Percentiles rank a stretch among this genome's conserved stretches.
Evolutionary conservation across 805 yeast genomes (phyloP).

Genomic region (Myxozyma lipomycoides): DNA sequence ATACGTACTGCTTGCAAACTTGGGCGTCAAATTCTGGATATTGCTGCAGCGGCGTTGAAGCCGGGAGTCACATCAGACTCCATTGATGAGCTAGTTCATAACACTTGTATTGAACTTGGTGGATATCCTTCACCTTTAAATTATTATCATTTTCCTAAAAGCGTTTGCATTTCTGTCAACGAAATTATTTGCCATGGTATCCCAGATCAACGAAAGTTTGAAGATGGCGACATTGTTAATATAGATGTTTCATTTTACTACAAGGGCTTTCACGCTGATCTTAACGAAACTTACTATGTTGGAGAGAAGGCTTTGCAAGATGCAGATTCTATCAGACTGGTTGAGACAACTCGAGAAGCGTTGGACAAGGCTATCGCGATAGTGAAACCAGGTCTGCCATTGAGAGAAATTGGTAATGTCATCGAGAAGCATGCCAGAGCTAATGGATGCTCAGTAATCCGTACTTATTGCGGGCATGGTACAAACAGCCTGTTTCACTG

Average conservation of each 20-base stretch:
- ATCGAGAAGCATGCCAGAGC: constrained; percentile 82
- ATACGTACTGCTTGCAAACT: constrained; percentile 70
- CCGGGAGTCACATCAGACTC: constrained; percentile 95
- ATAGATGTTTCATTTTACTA: constrained; percentile 81
- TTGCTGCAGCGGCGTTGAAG: constrained; percentile 73
- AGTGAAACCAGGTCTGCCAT: constrained; percentile 88
- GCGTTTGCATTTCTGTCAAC: constrained; percentile 88
- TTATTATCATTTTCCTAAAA: constrained; percentile 89
- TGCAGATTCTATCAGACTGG: constrained; percentile 76
- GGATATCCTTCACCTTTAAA: constrained; percentile 94
- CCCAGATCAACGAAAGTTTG: constrained; percentile 80
- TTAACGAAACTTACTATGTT: constrained; percentile 94
- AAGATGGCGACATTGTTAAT: constrained; percentile 93
- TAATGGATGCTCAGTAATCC: constrained; percentile 78
- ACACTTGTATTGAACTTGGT: constrained; percentile 80
- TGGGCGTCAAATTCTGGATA: constrained; percentile 83
- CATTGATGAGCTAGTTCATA: constrained; percentile 79
- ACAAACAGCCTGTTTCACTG: constrained; percentile 82
- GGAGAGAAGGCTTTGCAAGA: constrained; percentile 82
- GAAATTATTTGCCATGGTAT: constrained; percentile 97
- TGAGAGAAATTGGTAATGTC: constrained; percentile 79
- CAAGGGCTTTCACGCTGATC: constrained; percentile 88
- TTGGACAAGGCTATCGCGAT: constrained; percentile 74
- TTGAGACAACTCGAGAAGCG: constrained; percentile 87
- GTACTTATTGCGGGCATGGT: constrained; percentile 93